A percentile compares a stretch with the other conserved stretches of the same genome.
These are phyloP conservation scores for Dalbergia cochinchinensis DNA, from an alignment of 306 rosid species.

Conservation along the genomic window DNA sequence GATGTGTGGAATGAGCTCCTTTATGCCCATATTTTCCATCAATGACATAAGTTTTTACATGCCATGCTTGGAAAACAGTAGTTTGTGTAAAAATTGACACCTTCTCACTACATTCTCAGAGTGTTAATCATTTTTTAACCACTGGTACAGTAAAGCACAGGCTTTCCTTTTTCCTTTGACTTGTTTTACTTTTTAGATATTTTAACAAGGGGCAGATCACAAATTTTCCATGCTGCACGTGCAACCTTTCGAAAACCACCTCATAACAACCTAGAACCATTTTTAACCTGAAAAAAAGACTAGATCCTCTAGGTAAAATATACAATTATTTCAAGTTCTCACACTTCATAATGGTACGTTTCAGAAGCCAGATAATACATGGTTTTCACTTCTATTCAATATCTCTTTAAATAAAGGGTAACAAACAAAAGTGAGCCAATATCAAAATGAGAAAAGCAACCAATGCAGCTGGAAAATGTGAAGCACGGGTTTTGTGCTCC, in stretches of 20 bases:
- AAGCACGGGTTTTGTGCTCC: not conserved
- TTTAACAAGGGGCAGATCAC: not conserved
- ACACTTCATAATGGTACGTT: not conserved
- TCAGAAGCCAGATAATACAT: not conserved
- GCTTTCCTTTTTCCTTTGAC: constrained; percentile 19
- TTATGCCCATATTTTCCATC: constrained; percentile 67
- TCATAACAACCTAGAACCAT: not conserved
- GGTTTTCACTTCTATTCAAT: not conserved
- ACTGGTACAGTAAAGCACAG: not conserved
- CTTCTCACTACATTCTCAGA: constrained; percentile 2
- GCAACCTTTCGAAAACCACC: not conserved
- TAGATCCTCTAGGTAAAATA: not conserved
- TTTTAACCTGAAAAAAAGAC: not conserved
- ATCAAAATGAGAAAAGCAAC: not conserved
- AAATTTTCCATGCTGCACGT: not conserved
- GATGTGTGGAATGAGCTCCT: constrained; percentile 93
- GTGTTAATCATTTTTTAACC: constrained; percentile 36
- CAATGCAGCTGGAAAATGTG: constrained; percentile 6
- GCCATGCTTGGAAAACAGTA: constrained; percentile 25
- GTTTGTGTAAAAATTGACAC: constrained; percentile 33
- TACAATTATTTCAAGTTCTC: not conserved
- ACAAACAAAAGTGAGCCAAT: not conserved
- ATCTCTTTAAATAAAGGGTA: not conserved
- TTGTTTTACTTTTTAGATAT: not conserved
- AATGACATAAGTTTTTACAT: constrained; percentile 46